phyloP scores from a whole-genome alignment of 192 early-diverging fungal species.

The Coemansia sp. region DNA sequence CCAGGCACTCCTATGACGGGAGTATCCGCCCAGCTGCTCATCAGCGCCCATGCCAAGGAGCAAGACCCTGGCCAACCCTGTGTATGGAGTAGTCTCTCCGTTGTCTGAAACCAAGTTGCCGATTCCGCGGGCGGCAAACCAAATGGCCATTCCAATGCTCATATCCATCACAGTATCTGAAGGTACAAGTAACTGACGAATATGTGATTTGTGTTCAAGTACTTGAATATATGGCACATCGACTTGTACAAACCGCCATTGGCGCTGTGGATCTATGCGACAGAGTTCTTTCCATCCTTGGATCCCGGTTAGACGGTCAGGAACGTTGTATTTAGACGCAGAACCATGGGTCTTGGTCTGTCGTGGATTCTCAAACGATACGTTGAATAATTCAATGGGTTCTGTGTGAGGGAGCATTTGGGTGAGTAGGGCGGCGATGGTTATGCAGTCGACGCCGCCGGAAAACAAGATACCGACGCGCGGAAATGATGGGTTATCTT shows the following conservation, averaged over 20 bases:
- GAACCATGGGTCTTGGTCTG: constrained; percentile 15
- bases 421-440: constrained; percentile 80
- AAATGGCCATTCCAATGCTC: constrained; percentile 96
- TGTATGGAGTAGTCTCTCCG: constrained; percentile 38
- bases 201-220: constrained; percentile 52
- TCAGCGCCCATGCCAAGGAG: constrained; percentile 91
- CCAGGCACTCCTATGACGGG: constrained; percentile 78
- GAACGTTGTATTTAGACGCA: constrained; percentile 58
- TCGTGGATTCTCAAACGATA: constrained; percentile 93
- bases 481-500: constrained; percentile 26
- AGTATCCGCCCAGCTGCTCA: constrained; percentile 92
- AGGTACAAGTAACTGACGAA: constrained; percentile 76
- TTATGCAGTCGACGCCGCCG: constrained; percentile 92
- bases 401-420: constrained; percentile 66
- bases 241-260: constrained; percentile 88
- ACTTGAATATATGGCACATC: constrained; percentile 81
- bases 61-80: constrained; percentile 72
- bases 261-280: constrained; percentile 63
- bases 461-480: constrained; percentile 85
- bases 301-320: constrained; percentile 80
- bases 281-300: constrained; percentile 57
- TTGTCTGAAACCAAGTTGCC: constrained; percentile 38
- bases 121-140: constrained; percentile 88
- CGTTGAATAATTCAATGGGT: constrained; percentile 91
- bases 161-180: constrained; percentile 91